A percentile compares a stretch with the other conserved stretches of the same genome.
Evolutionary conservation across 2,329 filamentous ascomycete species (phyloP).

Genomic region (Penicillium glabrum): DNA sequence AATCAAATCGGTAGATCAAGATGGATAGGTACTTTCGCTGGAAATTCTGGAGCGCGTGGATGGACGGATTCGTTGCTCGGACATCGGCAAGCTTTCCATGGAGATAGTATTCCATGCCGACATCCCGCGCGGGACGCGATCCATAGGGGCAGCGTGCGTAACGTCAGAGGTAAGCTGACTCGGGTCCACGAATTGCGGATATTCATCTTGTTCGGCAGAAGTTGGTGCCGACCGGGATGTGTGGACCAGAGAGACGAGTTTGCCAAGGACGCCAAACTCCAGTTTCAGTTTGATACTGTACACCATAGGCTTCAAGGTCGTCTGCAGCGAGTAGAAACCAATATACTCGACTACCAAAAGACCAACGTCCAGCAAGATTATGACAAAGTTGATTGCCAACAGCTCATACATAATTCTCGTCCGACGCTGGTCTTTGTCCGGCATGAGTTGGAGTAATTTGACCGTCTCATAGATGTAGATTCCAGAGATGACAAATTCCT

Average conservation of each 20-base stretch:
- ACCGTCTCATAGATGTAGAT: conserved; percentile 56
- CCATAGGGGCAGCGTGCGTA: conserved; percentile 33
- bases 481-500: conserved; percentile 48
- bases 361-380: conserved; percentile 48
- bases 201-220: conserved; percentile 34
- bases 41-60: conserved; percentile 17
- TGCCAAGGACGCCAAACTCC: conserved; percentile 50
- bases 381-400: conserved; percentile 49
- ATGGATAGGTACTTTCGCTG: conserved; percentile 14
- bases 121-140: conserved; percentile 12
- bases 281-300: conserved; percentile 53
- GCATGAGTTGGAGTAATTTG: conserved; percentile 40
- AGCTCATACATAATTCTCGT: conserved; percentile 49
- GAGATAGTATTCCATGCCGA: conserved; percentile 27
- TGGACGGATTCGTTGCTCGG: conserved; percentile 22
- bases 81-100: conserved; percentile 28
- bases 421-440: conserved; percentile 35
- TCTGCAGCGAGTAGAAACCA: conserved; percentile 45
- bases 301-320: conserved; percentile 46
- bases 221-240: conserved; percentile 29
- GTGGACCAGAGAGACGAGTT: conserved; percentile 43
- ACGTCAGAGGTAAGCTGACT: conserved; percentile 39
- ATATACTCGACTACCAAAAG: conserved; percentile 46
- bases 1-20: conserved; percentile 6
- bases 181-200: conserved; percentile 44